These are phyloP conservation scores for Auriculariales sp. DNA, from an alignment of 768 basidiomycete genomes.

Conservation along the genomic window DNA sequence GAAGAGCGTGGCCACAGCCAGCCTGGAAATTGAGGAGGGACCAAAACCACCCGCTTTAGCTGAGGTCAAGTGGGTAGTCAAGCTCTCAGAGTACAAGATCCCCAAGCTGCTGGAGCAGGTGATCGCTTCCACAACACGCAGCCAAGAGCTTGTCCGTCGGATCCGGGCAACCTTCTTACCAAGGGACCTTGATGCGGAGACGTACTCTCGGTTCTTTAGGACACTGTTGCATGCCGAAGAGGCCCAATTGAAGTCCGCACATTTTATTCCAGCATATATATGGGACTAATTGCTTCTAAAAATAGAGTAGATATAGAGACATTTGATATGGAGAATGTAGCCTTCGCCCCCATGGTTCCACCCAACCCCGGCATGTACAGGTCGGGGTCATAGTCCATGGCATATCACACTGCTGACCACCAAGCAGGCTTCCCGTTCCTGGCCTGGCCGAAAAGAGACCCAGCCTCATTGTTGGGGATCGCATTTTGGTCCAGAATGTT, in stretches of 20 bases:
- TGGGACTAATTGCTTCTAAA: neutral
- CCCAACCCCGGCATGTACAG: conserved; percentile 6
- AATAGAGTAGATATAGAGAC: conserved; percentile 14
- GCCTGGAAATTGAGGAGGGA: conserved; percentile 20
- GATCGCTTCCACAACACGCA: conserved; percentile 12
- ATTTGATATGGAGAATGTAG: conserved; percentile 16
- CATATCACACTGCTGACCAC: neutral
- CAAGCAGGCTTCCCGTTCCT: conserved; percentile 25
- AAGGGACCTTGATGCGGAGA: conserved; percentile 17
- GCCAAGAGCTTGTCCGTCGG: conserved; percentile 9
- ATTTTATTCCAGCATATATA: neutral
- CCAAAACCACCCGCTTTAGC: conserved; percentile 26
- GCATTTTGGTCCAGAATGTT: conserved; percentile 22
- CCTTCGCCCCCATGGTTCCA: conserved; percentile 6
- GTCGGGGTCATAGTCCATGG: conserved; percentile 4
- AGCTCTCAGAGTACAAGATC: conserved; percentile 25
- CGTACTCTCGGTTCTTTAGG: conserved; percentile 32
- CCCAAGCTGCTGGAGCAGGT: conserved; percentile 19
- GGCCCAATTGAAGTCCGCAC: conserved; percentile 1
- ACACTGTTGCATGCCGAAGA: conserved; percentile 36
- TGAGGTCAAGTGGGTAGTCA: conserved; percentile 26
- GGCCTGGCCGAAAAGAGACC: conserved; percentile 46
- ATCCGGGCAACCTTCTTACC: conserved; percentile 24
- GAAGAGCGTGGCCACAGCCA: conserved; percentile 3
- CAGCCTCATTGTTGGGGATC: conserved; percentile 38